Conservation (phyloP, 176 grass and related monocot genomes). For the Elymus sibiricus region DNA sequence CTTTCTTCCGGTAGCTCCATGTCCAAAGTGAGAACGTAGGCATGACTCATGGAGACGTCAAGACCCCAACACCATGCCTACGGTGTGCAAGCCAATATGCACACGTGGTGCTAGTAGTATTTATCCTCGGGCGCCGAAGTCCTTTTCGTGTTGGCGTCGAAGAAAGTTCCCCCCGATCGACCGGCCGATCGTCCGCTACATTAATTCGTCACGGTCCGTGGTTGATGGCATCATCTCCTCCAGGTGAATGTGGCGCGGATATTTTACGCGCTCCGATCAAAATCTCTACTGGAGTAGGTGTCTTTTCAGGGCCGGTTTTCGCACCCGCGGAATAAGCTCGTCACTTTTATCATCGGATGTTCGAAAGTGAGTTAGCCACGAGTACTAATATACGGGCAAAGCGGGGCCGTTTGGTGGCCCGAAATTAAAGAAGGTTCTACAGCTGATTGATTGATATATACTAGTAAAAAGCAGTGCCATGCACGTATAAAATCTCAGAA, state of each 20-base stretch:
- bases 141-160: not conserved
- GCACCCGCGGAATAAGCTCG: not conserved
- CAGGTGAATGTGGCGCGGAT: not conserved
- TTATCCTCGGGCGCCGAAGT: not conserved
- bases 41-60: conserved; percentile 44
- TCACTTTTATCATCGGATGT: not conserved
- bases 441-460: not conserved
- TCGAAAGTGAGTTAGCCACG: not conserved
- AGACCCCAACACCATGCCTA: conserved; percentile 2
- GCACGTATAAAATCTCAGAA: too few relatives aligned
- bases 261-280: not conserved
- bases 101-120: conserved; percentile 9
- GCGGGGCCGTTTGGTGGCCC: conserved; percentile 16
- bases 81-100: conserved; percentile 6
- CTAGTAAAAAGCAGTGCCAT: too few relatives aligned
- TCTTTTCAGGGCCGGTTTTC: not conserved
- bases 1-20: not conserved
- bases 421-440: not conserved
- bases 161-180: not conserved
- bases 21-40: not conserved
- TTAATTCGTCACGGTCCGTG: not conserved
- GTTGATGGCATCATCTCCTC: conserved; percentile 12
- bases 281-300: not conserved
- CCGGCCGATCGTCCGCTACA: not conserved
- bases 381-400: not conserved